Conservation (phyloP, 2,329 filamentous ascomycete species). For the Fusarium nanum region DNA sequence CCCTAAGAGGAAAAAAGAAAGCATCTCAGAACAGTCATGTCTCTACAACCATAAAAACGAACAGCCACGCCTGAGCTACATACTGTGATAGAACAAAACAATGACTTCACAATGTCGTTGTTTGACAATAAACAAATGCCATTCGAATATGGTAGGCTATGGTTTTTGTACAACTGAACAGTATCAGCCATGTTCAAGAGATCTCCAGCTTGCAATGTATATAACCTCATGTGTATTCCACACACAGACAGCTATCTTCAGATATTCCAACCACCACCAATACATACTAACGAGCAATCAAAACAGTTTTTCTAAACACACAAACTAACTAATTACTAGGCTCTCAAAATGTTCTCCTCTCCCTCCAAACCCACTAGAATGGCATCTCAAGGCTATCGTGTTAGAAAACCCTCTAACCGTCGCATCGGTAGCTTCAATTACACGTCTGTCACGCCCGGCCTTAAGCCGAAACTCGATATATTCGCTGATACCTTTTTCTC, state of each 20-base stretch:
- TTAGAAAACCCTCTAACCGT: not conserved
- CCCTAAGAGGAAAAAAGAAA: not conserved
- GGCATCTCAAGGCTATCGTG: not conserved
- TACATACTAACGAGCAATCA: not conserved
- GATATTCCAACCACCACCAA: not conserved
- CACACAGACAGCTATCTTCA: not conserved
- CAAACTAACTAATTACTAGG: not conserved
- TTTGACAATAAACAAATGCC: not conserved
- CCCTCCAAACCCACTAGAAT: not conserved
- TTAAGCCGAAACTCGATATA: not conserved
- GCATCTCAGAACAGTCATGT: not conserved
- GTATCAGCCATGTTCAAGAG: no score
- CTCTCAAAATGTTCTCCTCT: not conserved
- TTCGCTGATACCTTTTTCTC: constrained; percentile 14
- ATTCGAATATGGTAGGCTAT: not conserved
- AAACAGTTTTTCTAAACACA: not conserved
- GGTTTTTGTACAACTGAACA: not conserved
- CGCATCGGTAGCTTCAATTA: not conserved
- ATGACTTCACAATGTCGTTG: not conserved
- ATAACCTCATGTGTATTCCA: not conserved
- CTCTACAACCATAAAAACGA: not conserved
- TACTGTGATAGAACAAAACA: not conserved
- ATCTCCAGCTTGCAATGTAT: not conserved
- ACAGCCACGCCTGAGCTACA: no score
- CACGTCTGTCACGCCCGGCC: not conserved